Evolutionary conservation across 768 basidiomycete species (phyloP).

Genomic region (Kwoniella europaea): DNA sequence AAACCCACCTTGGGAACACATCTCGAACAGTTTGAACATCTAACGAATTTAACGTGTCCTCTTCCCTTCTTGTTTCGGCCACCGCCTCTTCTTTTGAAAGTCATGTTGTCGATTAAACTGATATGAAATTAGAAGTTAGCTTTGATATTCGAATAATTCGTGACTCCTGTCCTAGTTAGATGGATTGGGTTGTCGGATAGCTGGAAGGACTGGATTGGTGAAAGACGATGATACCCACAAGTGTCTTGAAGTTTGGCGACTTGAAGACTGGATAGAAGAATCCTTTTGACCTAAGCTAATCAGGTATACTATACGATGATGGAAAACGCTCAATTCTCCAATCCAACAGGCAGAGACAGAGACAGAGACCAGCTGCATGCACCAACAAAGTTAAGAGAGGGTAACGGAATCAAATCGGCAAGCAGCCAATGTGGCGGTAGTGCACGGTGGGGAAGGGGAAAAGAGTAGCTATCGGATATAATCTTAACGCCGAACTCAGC

Average conservation of each 20-base stretch:
- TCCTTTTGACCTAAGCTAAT: not conserved
- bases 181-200: not conserved
- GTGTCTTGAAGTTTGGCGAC: constrained; percentile 26
- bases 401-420: constrained; percentile 5
- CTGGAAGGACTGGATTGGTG: not conserved
- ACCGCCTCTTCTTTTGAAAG: constrained; percentile 98
- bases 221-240: constrained; percentile 18
- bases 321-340: not conserved
- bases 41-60: constrained; percentile 90
- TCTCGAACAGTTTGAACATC: constrained; percentile 99
- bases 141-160: not conserved
- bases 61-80: constrained; percentile 99
- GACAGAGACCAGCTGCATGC: not conserved
- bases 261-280: constrained; percentile 15
- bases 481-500: not conserved
- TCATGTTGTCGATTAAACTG: constrained; percentile 63
- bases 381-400: not conserved
- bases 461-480: not conserved
- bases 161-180: not conserved
- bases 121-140: not conserved
- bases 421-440: not conserved
- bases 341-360: constrained; percentile 2
- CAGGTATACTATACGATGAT: too few species aligned
- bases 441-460: not conserved
- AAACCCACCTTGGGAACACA: constrained; percentile 73